phyloP scores from a whole-genome alignment of 2,329 filamentous ascomycete genomes.

The Colletotrichum zoysiae region DNA sequence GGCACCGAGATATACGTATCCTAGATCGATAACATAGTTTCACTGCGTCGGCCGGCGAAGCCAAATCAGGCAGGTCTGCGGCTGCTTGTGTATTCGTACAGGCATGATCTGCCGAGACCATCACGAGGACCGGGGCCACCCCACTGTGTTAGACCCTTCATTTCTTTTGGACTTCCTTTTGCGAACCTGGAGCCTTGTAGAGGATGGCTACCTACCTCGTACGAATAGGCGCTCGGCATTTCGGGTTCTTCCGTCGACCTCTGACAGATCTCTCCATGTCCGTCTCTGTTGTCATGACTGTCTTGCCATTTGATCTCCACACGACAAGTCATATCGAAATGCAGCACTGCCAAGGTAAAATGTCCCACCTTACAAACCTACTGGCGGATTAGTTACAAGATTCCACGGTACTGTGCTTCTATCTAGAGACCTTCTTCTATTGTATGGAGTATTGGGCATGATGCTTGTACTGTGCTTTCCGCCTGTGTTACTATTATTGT shows the following conservation, averaged over 20 bases:
- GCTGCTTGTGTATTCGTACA: constrained; percentile 13
- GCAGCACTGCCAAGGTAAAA: too few relatives aligned
- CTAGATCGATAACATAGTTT: constrained; percentile 31
- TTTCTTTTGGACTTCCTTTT: background rate
- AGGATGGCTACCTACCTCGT: too few relatives aligned
- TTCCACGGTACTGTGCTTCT: too few relatives aligned
- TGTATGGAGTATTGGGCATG: too few relatives aligned
- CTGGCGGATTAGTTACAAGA: too few relatives aligned
- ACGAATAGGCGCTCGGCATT: background rate
- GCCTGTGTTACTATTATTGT: too few relatives aligned
- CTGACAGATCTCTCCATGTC: background rate
- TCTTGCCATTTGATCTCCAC: too few relatives aligned
- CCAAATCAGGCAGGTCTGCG: constrained; percentile 40
- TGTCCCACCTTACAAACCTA: too few relatives aligned
- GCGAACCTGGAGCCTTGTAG: background rate
- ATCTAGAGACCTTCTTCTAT: too few relatives aligned
- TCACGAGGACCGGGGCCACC: constrained; percentile 4
- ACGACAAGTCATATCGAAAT: too few relatives aligned
- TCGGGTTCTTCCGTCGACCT: background rate
- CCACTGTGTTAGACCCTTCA: background rate
- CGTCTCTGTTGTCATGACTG: background rate
- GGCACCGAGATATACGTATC: constrained; percentile 13
- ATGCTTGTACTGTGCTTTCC: too few relatives aligned
- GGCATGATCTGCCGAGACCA: constrained; percentile 35
- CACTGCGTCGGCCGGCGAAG: constrained; percentile 25